Conservation (phyloP, 2,329 filamentous ascomycete genomes). For the Dactylellina cionopaga region DNA sequence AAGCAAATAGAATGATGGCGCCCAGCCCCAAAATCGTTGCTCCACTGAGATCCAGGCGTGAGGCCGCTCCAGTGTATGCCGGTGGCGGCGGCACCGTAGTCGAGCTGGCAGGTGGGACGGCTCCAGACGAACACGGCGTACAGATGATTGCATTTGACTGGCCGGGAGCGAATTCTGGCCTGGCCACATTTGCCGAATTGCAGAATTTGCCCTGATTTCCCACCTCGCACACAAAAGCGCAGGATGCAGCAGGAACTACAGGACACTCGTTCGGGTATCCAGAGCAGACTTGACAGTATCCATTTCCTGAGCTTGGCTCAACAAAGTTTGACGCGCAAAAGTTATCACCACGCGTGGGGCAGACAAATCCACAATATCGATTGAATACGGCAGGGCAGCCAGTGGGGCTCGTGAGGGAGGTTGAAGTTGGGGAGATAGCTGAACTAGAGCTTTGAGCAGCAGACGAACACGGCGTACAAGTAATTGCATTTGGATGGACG, state of each 20-base stretch:
- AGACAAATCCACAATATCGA: not conserved
- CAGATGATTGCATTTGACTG: not conserved
- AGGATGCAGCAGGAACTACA: not conserved
- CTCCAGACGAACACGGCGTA: not conserved
- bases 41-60: not conserved
- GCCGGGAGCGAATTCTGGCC: too few relatives aligned
- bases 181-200: too few relatives aligned
- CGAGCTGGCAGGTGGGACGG: too few relatives aligned
- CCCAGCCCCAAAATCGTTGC: not conserved
- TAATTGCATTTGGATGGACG: not conserved
- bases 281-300: not conserved
- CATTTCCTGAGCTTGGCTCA: not conserved
- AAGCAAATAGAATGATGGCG: not conserved
- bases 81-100: not conserved
- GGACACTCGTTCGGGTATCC: not conserved
- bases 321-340: not conserved
- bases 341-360: not conserved
- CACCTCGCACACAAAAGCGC: not conserved
- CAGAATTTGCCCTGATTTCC: too few relatives aligned
- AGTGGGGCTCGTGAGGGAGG: not conserved
- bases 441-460: not conserved
- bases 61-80: conserved; percentile 6
- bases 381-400: not conserved
- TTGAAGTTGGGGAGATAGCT: not conserved
- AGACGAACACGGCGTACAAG: not conserved